Conservation (phyloP, 371 early-diverging fungal species). For the Rhizopus microsporus region DNA sequence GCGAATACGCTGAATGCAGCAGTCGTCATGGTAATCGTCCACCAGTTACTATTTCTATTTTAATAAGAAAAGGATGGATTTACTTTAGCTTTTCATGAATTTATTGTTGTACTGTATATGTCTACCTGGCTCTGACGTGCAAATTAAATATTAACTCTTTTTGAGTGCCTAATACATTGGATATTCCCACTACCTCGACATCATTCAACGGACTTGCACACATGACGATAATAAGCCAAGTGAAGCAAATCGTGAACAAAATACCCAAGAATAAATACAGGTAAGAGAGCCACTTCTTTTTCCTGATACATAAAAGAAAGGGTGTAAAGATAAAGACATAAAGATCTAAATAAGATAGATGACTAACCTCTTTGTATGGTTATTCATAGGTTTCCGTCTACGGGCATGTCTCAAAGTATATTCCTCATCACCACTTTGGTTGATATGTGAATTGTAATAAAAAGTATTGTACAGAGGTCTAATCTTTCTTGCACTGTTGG, state of each 20-base stretch:
- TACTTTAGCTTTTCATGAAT: no score
- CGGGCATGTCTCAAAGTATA: slow-evolving; percentile 6
- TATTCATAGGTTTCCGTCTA: not conserved
- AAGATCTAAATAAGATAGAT: not conserved
- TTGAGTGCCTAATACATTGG: slow-evolving; percentile 64
- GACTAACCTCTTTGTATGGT: slow-evolving; percentile 6
- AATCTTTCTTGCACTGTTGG: not conserved
- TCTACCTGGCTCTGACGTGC: slow-evolving; percentile 39
- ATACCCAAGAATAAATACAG: slow-evolving; percentile 5
- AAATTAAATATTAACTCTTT: slow-evolving; percentile 60
- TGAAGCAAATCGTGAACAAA: slow-evolving; percentile 9
- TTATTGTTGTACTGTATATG: not conserved
- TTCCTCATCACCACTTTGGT: slow-evolving; percentile 16
- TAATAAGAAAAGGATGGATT: no score
- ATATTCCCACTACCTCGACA: slow-evolving; percentile 40
- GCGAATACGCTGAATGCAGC: slow-evolving; percentile 26
- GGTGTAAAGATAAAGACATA: not conserved
- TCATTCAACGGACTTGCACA: slow-evolving; percentile 32
- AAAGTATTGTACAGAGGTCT: not conserved
- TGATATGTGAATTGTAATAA: not conserved
- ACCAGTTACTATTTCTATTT: slow-evolving; percentile 46
- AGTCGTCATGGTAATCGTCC: slow-evolving; percentile 46
- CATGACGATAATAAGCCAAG: slow-evolving; percentile 19
- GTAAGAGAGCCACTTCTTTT: slow-evolving; percentile 6
- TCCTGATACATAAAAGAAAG: not conserved